Evolutionary conservation across 164 flowering plant genomes (phyloP).

Genomic region (Saururus chinensis): DNA sequence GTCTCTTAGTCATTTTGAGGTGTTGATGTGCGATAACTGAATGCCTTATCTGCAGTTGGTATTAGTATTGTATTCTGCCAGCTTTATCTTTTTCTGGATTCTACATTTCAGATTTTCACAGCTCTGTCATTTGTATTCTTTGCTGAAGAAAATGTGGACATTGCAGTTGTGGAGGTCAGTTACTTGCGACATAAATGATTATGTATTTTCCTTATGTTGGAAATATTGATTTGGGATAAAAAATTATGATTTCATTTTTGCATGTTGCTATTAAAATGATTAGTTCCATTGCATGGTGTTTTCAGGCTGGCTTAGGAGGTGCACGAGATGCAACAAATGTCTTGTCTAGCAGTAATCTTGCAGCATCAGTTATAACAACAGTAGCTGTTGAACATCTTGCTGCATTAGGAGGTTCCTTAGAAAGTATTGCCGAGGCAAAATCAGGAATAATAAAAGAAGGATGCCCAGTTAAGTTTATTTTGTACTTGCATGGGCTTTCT

Average conservation of each 20-base stretch:
- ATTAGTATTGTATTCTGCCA: background rate
- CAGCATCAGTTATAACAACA: constrained; percentile 73
- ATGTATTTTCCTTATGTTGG: background rate
- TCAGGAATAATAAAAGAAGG: constrained; percentile 84
- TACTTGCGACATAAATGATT: no score
- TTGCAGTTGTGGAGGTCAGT: constrained; percentile 85
- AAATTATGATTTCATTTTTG: no score
- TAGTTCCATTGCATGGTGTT: background rate
- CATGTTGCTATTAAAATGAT: no score
- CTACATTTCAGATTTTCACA: constrained; percentile 65
- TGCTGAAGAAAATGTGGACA: constrained; percentile 68
- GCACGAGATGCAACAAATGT: constrained; percentile 96
- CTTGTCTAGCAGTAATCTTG: constrained; percentile 45
- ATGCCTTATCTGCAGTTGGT: background rate
- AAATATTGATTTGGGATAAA: background rate
- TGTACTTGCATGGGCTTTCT: background rate
- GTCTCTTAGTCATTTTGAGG: constrained; percentile 85
- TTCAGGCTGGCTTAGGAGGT: constrained; percentile 92
- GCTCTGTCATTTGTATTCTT: constrained; percentile 75
- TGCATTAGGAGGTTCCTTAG: constrained; percentile 91
- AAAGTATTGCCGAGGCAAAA: constrained; percentile 86
- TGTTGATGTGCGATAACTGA: constrained; percentile 12
- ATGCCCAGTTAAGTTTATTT: constrained; percentile 48
- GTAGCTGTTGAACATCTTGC: constrained; percentile 85
- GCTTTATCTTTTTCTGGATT: background rate